phyloP scores from a whole-genome alignment of 495 filamentous ascomycete genomes.

The Tuber calosporum region DNA sequence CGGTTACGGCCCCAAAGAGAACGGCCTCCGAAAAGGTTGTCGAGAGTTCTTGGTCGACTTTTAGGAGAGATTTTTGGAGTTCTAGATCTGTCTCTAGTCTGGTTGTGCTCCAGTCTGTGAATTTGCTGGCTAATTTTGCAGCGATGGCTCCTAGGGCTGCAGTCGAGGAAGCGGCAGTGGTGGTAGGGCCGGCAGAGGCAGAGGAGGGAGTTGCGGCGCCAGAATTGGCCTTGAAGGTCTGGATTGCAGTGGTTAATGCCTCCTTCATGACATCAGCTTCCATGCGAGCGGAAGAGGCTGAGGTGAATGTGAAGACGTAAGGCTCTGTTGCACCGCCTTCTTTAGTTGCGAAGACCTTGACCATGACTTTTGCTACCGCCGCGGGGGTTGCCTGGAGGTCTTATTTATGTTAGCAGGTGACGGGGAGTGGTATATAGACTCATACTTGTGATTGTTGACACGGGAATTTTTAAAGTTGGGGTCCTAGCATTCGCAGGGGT shows the following conservation, averaged over 20 bases:
- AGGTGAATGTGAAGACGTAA: slow-evolving; percentile 83
- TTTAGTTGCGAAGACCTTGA: slow-evolving; percentile 72
- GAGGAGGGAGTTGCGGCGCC: slow-evolving; percentile 44
- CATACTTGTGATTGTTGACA: slow-evolving; percentile 73
- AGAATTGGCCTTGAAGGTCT: slow-evolving; percentile 55
- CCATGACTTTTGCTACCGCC: slow-evolving; percentile 73
- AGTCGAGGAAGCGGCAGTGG: slow-evolving; percentile 43
- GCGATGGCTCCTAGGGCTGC: slow-evolving; percentile 49
- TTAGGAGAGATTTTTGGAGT: slow-evolving; percentile 77
- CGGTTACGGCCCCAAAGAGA: slow-evolving; percentile 67
- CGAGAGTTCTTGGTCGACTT: slow-evolving; percentile 61
- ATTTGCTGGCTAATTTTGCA: slow-evolving; percentile 45
- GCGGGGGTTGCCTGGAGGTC: slow-evolving; percentile 90
- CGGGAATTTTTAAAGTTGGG: slow-evolving; percentile 58
- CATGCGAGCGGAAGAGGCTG: slow-evolving; percentile 59
- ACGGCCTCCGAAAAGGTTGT: slow-evolving; percentile 77
- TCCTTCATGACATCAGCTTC: slow-evolving; percentile 82
- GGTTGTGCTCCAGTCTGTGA: slow-evolving; percentile 51
- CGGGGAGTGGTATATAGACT: not conserved
- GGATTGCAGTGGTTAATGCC: slow-evolving; percentile 66
- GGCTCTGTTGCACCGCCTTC: slow-evolving; percentile 51
- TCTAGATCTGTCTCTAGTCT: slow-evolving; percentile 63
- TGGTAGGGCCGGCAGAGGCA: slow-evolving; percentile 43
- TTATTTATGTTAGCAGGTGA: slow-evolving; percentile 32
- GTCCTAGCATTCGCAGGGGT: slow-evolving; percentile 56